Conservation (phyloP, 768 basidiomycete genomes). For the Podaxis rugospora region DNA sequence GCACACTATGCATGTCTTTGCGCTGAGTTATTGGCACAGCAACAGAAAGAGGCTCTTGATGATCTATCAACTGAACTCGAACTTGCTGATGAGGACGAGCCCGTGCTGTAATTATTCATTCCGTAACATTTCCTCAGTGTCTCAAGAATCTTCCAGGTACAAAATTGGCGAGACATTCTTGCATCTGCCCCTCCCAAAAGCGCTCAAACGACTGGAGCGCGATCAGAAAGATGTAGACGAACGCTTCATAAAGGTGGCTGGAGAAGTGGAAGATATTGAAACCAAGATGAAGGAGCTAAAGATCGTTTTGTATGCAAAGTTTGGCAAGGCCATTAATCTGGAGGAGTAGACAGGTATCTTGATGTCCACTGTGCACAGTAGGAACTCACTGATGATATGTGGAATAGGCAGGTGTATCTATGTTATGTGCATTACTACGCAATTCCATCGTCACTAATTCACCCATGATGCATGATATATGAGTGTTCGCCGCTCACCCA, state of each 20-base stretch:
- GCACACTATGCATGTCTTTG: not conserved
- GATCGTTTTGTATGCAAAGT: conserved; percentile 80
- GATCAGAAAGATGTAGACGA: conserved; percentile 59
- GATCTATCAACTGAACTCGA: conserved; percentile 87
- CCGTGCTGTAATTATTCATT: conserved; percentile 55
- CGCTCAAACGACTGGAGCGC: conserved; percentile 65
- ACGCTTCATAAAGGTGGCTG: conserved; percentile 47
- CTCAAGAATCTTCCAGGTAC: conserved; percentile 52
- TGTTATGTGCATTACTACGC: too few relatives aligned
- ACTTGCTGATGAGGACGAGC: conserved; percentile 80
- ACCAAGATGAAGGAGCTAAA: conserved; percentile 79
- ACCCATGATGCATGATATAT: too few relatives aligned
- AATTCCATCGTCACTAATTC: too few relatives aligned
- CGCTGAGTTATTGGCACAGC: conserved; percentile 38
- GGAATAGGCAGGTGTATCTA: not conserved
- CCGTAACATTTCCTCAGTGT: not conserved
- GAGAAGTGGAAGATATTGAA: conserved; percentile 61
- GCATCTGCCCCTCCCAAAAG: conserved; percentile 66
- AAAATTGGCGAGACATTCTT: conserved; percentile 88
- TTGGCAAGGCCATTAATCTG: conserved; percentile 89
- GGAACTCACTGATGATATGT: not conserved
- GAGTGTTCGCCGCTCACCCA: too few relatives aligned
- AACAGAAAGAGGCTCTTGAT: conserved; percentile 93
- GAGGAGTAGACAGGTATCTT: conserved; percentile 44
- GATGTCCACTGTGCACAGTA: not conserved